Base-by-base conservation (phyloP, 2,329 filamentous ascomycete genomes). In the Nemania sp. region DNA sequence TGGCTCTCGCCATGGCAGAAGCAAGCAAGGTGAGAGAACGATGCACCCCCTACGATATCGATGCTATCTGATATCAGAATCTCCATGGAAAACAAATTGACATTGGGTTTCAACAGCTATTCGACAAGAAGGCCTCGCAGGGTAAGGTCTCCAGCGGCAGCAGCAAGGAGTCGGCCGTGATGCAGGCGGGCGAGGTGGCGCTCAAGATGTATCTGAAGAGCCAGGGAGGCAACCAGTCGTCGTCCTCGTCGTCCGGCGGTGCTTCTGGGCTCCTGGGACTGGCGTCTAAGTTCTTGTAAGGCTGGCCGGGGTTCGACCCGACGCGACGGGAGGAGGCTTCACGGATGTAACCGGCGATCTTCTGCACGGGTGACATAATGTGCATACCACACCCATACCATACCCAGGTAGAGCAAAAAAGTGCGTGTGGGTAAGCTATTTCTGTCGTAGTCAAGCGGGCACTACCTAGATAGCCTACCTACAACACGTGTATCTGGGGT, bases 171-270 rank as follows among this genome's bases (percentile, higher is more conserved):
- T 87, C 87, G 49, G 91, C 87, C 51, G 80, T 97, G 48, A 87
- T 90, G 73, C 81, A 87, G 74, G 93, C 93, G 2, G 92, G 87
- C 1, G 88, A 96, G 81, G 89, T 91, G 84, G 93, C 92, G 2
- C 76, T 97, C 69, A 92, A 96, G 84, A 90, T 97, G 86, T 97
- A 93, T 76, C 79, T 96, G 80, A 93, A 96, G 84, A 87, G 84
- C 68, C 83, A 92, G 73, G 83, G 83, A 18, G 76, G 81, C 65
- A 78, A 80, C 37, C 74, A 78, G 9, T 34, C 48, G 5, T 67
- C 54, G 13, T 65, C 65, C 17, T 68, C 47, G 25, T 29, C 25
- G n/a, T n/a, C n/a, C n/a, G n/a, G n/a, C 18, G 67, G 69, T 17
- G 48, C 51, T 53, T 67, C 66, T 15, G 51, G 66, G 17, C 54